Base-by-base conservation (phyloP, 1,284 basidiomycete species). In the Ganoderma boninense region DNA sequence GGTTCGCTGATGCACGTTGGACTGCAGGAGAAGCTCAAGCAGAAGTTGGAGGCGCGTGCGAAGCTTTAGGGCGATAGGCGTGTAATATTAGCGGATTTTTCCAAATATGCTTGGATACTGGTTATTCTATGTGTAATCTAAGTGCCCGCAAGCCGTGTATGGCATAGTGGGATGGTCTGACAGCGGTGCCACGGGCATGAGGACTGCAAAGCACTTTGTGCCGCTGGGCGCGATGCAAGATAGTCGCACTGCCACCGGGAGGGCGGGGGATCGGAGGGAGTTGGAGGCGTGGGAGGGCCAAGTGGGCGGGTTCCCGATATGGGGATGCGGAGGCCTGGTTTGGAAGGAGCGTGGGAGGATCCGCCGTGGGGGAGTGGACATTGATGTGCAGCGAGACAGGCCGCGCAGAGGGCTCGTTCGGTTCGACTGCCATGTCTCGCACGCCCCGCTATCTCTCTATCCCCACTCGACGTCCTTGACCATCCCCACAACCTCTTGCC, bases 1-100 rank as follows among this genome's bases (percentile, higher is more conserved):
- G 29, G 10, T 16, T 69, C 11, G 67, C 67, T 65, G 46, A 59
- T 23, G 65, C 2, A 10, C 20, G 67, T 46, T 2, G n/a, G 62
- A 62, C 4, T 66, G 43, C 69, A 91, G 90, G 83, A 83, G 49
- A 91, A 89, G 77, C 79, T 92, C 65, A 85, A 89, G 80, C 77
- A 86, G 80, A 90, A 89, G 82, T 75, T 89, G 66, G 80, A 77
- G 64, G 79, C 70, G 61, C 70, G 76, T n/a, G 44, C 64, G 57
- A 71, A 71, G 69, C 43, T 71, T 7, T 65, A 57, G 64, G 42
- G 14, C 38, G 64, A 10, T 32, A n/a, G 23, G 64, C 26, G 40
- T 32, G 26, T 26, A 29, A 29, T 16, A 5, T 29, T 57, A 57
- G 54, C 29, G 54, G 32, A 32, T 32, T 32, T 18, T 7, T 29